Evolutionary conservation across 2,329 filamentous ascomycete species (phyloP).

Genomic region (Amesomyces nigricolor): DNA sequence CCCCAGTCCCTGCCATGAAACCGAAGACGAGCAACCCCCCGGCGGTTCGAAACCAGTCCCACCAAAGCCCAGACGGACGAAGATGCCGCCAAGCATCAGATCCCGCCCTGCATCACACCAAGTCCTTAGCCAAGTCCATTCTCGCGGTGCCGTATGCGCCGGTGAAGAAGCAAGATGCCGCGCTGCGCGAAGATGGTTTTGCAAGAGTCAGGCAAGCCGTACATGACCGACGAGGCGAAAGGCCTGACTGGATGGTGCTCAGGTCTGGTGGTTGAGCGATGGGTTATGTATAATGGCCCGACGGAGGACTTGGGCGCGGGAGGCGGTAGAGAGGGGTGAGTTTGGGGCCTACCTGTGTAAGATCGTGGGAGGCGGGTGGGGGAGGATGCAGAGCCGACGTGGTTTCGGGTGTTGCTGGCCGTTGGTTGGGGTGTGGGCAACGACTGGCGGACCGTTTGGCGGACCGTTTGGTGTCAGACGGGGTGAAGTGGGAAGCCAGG

Average conservation of each 20-base stretch:
- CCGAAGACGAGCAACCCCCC: too few species aligned
- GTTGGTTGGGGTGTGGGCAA: slow-evolving; percentile 40
- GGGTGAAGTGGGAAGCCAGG: slow-evolving; percentile 19
- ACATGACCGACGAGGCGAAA: slow-evolving; percentile 44
- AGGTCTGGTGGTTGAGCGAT: slow-evolving; percentile 35
- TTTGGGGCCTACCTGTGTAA: slow-evolving; percentile 35
- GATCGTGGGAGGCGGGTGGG: slow-evolving; percentile 35
- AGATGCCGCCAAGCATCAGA: too few species aligned
- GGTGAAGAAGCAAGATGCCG: too few species aligned
- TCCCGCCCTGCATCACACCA: too few species aligned
- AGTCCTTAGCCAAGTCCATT: too few species aligned
- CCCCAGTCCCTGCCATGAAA: too few species aligned
- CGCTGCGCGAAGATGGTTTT: slow-evolving; percentile 41
- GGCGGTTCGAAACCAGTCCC: too few species aligned
- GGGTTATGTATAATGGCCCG: slow-evolving; percentile 40
- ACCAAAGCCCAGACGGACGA: too few species aligned
- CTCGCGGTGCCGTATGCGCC: too few species aligned
- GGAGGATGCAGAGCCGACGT: slow-evolving; percentile 29
- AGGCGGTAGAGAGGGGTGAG: slow-evolving; percentile 35
- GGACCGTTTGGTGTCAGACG: slow-evolving; percentile 28
- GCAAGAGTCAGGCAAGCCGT: slow-evolving; percentile 44
- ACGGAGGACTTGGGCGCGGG: slow-evolving; percentile 30
- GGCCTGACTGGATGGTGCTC: slow-evolving; percentile 48
- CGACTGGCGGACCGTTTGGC: slow-evolving; percentile 39
- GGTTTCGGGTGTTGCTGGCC: slow-evolving; percentile 35